These are phyloP conservation scores for Tarenaya hassleriana DNA, from an alignment of 345 rosid species.

Conservation along the genomic window DNA sequence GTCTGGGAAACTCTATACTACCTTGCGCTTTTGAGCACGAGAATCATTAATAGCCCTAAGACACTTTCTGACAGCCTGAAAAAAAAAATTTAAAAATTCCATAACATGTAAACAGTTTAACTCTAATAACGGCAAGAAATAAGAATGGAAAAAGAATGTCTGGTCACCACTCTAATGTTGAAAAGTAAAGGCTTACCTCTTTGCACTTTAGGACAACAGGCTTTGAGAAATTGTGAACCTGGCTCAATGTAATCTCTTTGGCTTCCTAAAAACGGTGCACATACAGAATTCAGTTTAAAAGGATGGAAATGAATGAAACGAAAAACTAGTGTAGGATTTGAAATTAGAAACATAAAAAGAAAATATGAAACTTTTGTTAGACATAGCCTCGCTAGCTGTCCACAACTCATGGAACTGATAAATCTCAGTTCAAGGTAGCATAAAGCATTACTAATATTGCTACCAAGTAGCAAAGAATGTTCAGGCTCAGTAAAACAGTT, in stretches of 20 bases:
- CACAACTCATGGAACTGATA: conserved; percentile 4
- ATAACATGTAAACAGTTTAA: conserved; percentile 10
- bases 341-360: conserved; percentile 13
- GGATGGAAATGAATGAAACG: conserved; percentile 5
- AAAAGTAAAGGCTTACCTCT: conserved; percentile 56
- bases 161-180: neutral
- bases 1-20: conserved; percentile 25
- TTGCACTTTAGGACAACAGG: conserved; percentile 68
- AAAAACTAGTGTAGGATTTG: conserved; percentile 7
- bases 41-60: conserved; percentile 93
- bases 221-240: conserved; percentile 51
- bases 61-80: conserved; percentile 79
- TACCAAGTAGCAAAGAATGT: no score
- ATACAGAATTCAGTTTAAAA: conserved; percentile 18
- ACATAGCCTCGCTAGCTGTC: neutral
- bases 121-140: conserved; percentile 4
- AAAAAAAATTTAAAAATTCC: conserved; percentile 12
- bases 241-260: conserved; percentile 61
- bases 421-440: no score
- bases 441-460: no score
- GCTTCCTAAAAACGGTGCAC: conserved; percentile 56
- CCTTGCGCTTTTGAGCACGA: conserved; percentile 97
- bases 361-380: neutral
- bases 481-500: no score
- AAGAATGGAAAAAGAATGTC: conserved; percentile 1